These are phyloP conservation scores for Hyphopichia khmerensis DNA, from an alignment of 1,139 yeast species.

Conservation along the genomic window DNA sequence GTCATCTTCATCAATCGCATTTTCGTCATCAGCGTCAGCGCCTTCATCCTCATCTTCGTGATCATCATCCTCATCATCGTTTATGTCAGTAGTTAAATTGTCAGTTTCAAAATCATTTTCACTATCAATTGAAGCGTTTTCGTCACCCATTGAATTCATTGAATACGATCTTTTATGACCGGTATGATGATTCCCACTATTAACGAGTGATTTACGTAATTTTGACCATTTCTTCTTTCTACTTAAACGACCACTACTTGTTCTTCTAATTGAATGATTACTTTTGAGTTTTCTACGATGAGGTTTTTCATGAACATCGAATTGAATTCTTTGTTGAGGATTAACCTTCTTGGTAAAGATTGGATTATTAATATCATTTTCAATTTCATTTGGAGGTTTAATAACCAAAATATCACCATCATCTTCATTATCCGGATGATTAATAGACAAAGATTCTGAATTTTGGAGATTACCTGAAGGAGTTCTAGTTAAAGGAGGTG, in stretches of 20 bases:
- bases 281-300: slow-evolving; percentile 14
- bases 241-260: background rate
- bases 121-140: slow-evolving; percentile 13
- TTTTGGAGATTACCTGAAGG: background rate
- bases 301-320: slow-evolving; percentile 14
- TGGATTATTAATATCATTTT: slow-evolving; percentile 34
- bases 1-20: slow-evolving; percentile 16
- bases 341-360: slow-evolving; percentile 30
- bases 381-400: slow-evolving; percentile 75
- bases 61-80: slow-evolving; percentile 13
- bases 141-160: slow-evolving; percentile 5
- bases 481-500: background rate
- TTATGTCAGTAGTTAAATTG: slow-evolving; percentile 8
- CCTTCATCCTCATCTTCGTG: slow-evolving; percentile 14
- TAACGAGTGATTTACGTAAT: slow-evolving; percentile 22
- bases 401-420: slow-evolving; percentile 84
- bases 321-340: slow-evolving; percentile 15
- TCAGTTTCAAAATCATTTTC: slow-evolving; percentile 10
- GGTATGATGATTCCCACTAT: slow-evolving; percentile 10
- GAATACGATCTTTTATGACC: background rate
- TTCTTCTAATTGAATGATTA: background rate
- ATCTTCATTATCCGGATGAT: slow-evolving; percentile 24
- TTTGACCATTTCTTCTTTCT: slow-evolving; percentile 13
- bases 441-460: background rate
- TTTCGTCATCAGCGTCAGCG: slow-evolving; percentile 12